phyloP scores from a whole-genome alignment of 2,329 filamentous ascomycete species.

The Talaromyces albobiverticillius region DNA sequence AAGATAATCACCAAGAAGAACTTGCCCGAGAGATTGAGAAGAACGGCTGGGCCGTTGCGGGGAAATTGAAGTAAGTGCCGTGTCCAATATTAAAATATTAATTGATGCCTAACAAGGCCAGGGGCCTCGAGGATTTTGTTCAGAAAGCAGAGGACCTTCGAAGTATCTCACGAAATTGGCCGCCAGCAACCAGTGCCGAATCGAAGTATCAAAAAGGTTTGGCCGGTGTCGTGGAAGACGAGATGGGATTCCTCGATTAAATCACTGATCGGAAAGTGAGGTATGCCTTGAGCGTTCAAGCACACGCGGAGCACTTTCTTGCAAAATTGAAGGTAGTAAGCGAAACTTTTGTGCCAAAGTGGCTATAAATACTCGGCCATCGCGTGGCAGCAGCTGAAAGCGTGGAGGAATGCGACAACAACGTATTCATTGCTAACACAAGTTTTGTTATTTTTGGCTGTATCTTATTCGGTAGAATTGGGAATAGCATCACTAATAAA shows the following conservation, averaged over 20 bases:
- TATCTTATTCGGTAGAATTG: neutral
- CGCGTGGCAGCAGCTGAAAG: neutral
- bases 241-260: slow-evolving; percentile 56
- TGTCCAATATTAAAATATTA: slow-evolving; percentile 14
- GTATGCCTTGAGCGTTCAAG: neutral
- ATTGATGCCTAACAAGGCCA: slow-evolving; percentile 1
- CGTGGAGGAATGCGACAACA: neutral
- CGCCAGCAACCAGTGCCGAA: slow-evolving; percentile 46
- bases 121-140: slow-evolving; percentile 44
- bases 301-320: neutral
- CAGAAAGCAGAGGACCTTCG: slow-evolving; percentile 48
- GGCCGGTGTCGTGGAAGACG: slow-evolving; percentile 54
- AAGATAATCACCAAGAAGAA: slow-evolving; percentile 90
- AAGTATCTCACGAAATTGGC: slow-evolving; percentile 45
- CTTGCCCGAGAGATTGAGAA: slow-evolving; percentile 72
- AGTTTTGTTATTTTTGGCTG: neutral
- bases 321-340: neutral
- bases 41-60: slow-evolving; percentile 74
- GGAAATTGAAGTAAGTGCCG: slow-evolving; percentile 57
- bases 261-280: neutral
- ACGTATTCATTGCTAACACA: neutral
- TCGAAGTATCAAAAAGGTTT: slow-evolving; percentile 44
- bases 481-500: neutral
- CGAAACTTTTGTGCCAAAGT: neutral
- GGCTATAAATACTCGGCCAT: neutral